phyloP scores from a whole-genome alignment of 192 early-diverging fungal species.

The Podila epicladia region DNA sequence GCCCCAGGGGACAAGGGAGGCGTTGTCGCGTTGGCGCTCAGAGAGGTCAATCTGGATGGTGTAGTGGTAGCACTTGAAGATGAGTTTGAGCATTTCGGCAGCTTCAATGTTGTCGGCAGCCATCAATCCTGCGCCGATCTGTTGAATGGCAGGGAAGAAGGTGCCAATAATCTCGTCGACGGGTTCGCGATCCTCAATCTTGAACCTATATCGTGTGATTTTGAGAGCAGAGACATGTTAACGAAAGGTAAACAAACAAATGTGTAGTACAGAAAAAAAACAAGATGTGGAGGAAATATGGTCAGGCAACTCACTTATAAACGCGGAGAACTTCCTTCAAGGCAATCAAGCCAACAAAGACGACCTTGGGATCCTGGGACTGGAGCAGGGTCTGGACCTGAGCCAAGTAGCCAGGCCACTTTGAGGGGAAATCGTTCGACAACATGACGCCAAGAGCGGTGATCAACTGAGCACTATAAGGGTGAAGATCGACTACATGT shows the following conservation, averaged over 20 bases:
- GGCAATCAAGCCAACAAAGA: slow-evolving; percentile 83
- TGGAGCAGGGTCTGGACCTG: slow-evolving; percentile 72
- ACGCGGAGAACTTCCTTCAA: slow-evolving; percentile 84
- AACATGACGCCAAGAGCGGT: slow-evolving; percentile 82
- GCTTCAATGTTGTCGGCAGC: slow-evolving; percentile 74
- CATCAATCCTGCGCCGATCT: slow-evolving; percentile 77
- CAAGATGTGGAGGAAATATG: background rate
- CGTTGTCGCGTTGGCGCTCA: slow-evolving; percentile 67
- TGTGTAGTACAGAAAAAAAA: background rate
- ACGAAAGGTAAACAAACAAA: background rate
- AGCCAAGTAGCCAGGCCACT: slow-evolving; percentile 84
- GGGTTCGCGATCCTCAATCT: slow-evolving; percentile 76
- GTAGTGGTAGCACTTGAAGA: slow-evolving; percentile 84
- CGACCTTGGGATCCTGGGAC: slow-evolving; percentile 70
- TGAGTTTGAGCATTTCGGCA: slow-evolving; percentile 83
- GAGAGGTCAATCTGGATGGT: slow-evolving; percentile 75
- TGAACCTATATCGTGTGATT: slow-evolving; percentile 18
- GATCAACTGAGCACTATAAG: slow-evolving; percentile 74
- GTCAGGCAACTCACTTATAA: slow-evolving; percentile 69
- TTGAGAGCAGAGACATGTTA: background rate
- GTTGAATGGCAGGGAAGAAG: slow-evolving; percentile 81
- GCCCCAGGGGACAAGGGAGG: slow-evolving; percentile 87
- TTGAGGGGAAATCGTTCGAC: slow-evolving; percentile 77
- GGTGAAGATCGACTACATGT: background rate
- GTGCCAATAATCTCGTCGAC: slow-evolving; percentile 77